Evolutionary conservation across 1,284 basidiomycete species (phyloP).

Genomic region (Sporisorium exsertum): DNA sequence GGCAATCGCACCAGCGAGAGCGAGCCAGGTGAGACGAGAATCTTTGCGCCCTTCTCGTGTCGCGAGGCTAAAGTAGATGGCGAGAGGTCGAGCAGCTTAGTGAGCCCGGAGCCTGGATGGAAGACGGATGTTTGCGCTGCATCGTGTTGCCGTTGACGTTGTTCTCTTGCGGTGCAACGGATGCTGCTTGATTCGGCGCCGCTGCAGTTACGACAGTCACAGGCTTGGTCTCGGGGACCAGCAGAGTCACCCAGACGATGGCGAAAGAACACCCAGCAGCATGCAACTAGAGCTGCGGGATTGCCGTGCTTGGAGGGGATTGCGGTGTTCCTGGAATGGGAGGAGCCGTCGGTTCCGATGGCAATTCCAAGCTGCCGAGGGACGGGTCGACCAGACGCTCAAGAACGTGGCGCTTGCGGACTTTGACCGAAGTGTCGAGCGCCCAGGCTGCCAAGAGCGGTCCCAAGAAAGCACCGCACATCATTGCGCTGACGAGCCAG

Average conservation of each 20-base stretch:
- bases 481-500: conserved; percentile 44
- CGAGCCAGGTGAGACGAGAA: conserved; percentile 45
- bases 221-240: conserved; percentile 45
- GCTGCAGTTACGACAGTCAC: conserved; percentile 4
- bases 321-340: conserved; percentile 31
- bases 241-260: conserved; percentile 28
- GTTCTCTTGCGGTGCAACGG: not conserved
- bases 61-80: conserved; percentile 40
- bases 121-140: conserved; percentile 1
- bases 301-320: conserved; percentile 41
- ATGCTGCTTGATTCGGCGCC: not conserved
- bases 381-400: not conserved
- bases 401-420: conserved; percentile 5
- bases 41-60: conserved; percentile 33
- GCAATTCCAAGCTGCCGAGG: conserved; percentile 17
- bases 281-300: conserved; percentile 38
- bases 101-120: conserved; percentile 18
- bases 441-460: conserved; percentile 47
- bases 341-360: conserved; percentile 28
- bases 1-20: conserved; percentile 35
- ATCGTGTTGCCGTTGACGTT: not conserved
- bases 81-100: conserved; percentile 35
- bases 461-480: conserved; percentile 44
- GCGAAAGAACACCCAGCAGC: conserved; percentile 43
- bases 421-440: conserved; percentile 27